phyloP scores from a whole-genome alignment of 1,139 yeast species.

The Spencermartinsiella ligniputridi region DNA sequence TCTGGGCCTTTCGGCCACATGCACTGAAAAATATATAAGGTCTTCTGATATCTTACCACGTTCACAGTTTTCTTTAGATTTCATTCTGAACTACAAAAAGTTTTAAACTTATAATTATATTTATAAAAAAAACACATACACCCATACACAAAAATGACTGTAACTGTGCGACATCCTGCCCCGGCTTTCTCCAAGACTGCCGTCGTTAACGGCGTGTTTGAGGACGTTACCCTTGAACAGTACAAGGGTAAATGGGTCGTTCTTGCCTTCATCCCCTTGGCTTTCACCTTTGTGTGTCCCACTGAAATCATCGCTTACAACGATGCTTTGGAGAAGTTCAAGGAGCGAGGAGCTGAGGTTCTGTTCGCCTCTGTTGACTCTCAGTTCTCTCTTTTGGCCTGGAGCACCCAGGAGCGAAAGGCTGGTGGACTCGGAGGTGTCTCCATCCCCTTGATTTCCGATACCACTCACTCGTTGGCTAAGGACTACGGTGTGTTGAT shows the following conservation, averaged over 20 bases:
- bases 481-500: constrained; percentile 95
- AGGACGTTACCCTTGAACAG: constrained; percentile 88
- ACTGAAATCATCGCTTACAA: constrained; percentile 98
- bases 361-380: constrained; percentile 98
- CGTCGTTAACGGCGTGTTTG: constrained; percentile 91
- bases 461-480: constrained; percentile 92
- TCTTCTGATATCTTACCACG: too few relatives aligned
- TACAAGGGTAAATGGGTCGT: constrained; percentile 98
- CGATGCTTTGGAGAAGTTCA: constrained; percentile 85
- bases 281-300: constrained; percentile 98
- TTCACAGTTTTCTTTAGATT: too few relatives aligned
- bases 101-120: too few relatives aligned
- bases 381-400: constrained; percentile 93
- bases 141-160: constrained; percentile 54
- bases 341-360: constrained; percentile 81
- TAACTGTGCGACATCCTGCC: constrained; percentile 89
- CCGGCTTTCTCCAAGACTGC: constrained; percentile 96
- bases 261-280: constrained; percentile 95
- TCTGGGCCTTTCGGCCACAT: too few relatives aligned
- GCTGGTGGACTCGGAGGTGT: constrained; percentile 98
- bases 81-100: too few relatives aligned
- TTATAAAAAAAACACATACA: background rate
- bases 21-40: too few relatives aligned
- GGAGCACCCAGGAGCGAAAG: constrained; percentile 95
- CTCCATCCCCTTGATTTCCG: constrained; percentile 90